These are phyloP conservation scores for Trametes punicea DNA, from an alignment of 768 basidiomycete genomes.

Conservation along the genomic window DNA sequence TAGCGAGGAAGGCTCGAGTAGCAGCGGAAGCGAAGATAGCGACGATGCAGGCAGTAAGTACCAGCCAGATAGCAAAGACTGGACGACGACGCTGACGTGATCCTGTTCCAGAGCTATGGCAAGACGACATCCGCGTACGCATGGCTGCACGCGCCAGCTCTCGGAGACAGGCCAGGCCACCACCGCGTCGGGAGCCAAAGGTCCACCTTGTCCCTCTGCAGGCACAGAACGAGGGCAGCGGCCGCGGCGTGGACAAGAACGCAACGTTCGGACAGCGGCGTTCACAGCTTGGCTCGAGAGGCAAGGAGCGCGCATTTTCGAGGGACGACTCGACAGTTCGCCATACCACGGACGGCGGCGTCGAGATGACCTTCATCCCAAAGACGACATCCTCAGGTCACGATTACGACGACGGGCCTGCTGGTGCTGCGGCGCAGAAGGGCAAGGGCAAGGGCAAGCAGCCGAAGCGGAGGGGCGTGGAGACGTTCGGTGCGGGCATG, in stretches of 20 bases:
- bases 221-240: conserved; percentile 34
- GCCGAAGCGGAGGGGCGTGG: conserved; percentile 55
- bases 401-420: conserved; percentile 33
- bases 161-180: conserved; percentile 1
- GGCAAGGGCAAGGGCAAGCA: conserved; percentile 31
- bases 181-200: conserved; percentile 40
- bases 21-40: conserved; percentile 40
- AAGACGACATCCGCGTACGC: conserved; percentile 27
- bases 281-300: conserved; percentile 14
- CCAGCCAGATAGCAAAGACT: background rate
- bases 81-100: background rate
- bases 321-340: conserved; percentile 13
- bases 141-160: conserved; percentile 21
- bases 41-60: conserved; percentile 40
- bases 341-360: conserved; percentile 52
- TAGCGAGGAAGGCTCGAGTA: conserved; percentile 33
- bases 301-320: conserved; percentile 16
- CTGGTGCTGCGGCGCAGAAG: conserved; percentile 19
- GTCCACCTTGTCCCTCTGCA: conserved; percentile 68
- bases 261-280: conserved; percentile 74
- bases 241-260: conserved; percentile 42
- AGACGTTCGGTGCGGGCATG: conserved; percentile 85
- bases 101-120: conserved; percentile 24
- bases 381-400: conserved; percentile 29
- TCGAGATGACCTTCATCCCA: conserved; percentile 86